Evolutionary conservation across 2,329 filamentous ascomycete species (phyloP), one percentile per base, ranked within the genome.

Genomic region (Rutstroemia sp.): DNA sequence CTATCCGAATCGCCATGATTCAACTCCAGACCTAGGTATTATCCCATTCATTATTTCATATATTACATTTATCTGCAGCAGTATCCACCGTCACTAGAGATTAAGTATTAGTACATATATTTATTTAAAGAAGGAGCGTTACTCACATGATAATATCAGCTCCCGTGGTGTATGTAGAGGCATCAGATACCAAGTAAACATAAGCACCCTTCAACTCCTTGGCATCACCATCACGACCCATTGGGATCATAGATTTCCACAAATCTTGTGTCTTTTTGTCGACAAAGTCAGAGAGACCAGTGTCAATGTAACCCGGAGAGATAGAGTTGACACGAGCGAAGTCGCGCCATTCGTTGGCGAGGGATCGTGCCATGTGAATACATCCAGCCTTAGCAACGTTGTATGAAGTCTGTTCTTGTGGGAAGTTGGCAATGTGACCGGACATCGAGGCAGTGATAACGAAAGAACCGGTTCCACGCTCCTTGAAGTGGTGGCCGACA

Each of bases 311-410:
- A 53, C 83, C 83, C 5, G 83, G 83, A 3, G 82, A 85, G 70
- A 87, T 82, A 69, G 75, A 79, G 75, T 87, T 87, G 65, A 85
- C 83, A 63, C 83, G 79, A 48, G 83, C 83, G 70, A 86, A 86
- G 69, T 83, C 82, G 57, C 81, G 75, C 84, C 84, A 87, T 71
- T 87, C 84, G 69, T 84, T 86, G 65, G 84, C 83, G 57, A 87
- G 74, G 46, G 81, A 84, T 59, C 74, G 73, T 51, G 82, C 81
- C 64, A 86, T 67, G 70, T 86, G 82, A 64, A 86, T 84, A 67
- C 80, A 83, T 59, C 82, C 83, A 42, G 84, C 82, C 76, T 87
- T 87, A 61, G 83, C 79, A 47, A 80, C 78, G 65, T 83, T 83
- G 73, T 83, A 83, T n/a, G 75, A 77, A 27, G 80, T 82, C 62